Conservation (phyloP, 2,329 filamentous ascomycete genomes). For the Sporothrix sp. region DNA sequence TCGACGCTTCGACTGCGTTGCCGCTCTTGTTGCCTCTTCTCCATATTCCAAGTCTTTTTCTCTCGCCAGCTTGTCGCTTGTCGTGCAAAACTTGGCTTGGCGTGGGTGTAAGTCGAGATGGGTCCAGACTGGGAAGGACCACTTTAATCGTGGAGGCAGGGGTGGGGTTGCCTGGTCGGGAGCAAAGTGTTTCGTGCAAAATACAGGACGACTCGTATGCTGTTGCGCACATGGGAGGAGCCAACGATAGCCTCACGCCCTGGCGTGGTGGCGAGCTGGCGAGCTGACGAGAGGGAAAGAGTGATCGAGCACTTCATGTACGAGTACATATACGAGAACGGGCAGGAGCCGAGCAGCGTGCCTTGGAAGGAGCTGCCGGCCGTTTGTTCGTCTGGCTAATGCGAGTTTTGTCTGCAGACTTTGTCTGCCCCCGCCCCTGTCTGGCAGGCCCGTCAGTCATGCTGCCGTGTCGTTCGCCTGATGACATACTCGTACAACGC, state of each 20-base stretch:
- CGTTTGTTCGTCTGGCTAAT: neutral
- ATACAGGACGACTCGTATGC: too few relatives aligned
- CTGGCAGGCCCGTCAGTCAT: too few relatives aligned
- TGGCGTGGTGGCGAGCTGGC: neutral
- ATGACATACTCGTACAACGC: too few relatives aligned
- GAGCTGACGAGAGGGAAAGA: neutral
- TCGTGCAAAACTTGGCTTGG: neutral
- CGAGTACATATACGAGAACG: too few relatives aligned
- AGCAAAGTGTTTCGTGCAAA: too few relatives aligned
- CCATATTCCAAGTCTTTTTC: neutral
- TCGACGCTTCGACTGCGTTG: too few relatives aligned
- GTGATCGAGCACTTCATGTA: neutral
- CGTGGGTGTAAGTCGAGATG: slow-evolving; percentile 3
- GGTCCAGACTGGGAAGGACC: neutral
- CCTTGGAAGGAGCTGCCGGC: neutral
- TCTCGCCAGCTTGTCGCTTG: neutral
- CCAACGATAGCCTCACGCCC: neutral
- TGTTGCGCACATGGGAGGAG: neutral
- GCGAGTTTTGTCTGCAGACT: too few relatives aligned
- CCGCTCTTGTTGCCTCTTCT: neutral
- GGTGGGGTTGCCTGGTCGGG: neutral
- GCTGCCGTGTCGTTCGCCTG: too few relatives aligned
- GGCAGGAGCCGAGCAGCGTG: neutral
- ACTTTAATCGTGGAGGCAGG: slow-evolving; percentile 3
- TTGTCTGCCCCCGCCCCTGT: too few relatives aligned